phyloP scores from a whole-genome alignment of 129 eudicot genomes.

The Centella asiatica region DNA sequence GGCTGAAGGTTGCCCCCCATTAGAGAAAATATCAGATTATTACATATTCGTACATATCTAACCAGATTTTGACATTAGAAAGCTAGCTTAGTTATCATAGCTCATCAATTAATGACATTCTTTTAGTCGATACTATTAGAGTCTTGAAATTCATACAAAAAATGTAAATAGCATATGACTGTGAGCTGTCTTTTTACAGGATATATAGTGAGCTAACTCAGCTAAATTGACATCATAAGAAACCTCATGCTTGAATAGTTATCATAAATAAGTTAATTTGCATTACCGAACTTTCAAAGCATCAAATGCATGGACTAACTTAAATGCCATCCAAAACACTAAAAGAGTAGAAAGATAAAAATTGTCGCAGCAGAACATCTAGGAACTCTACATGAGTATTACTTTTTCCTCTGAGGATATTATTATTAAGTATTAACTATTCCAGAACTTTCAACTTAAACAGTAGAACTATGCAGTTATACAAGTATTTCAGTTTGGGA shows the following conservation, averaged over 20 bases:
- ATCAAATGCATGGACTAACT: too few species aligned
- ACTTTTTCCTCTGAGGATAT: too few species aligned
- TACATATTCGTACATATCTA: background rate
- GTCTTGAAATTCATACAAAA: background rate
- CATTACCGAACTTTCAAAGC: too few species aligned
- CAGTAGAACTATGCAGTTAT: background rate
- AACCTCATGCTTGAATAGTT: too few species aligned
- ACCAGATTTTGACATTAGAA: background rate
- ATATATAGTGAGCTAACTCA: background rate
- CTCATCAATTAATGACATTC: background rate
- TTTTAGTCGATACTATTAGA: background rate
- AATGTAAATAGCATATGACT: background rate
- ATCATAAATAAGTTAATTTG: too few species aligned
- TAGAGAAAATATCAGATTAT: background rate
- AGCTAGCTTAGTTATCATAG: background rate
- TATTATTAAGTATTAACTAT: too few species aligned
- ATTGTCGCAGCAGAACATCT: background rate
- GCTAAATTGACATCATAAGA: too few species aligned
- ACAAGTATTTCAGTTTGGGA: background rate
- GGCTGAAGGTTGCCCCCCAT: constrained; percentile 36
- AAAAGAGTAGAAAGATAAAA: background rate
- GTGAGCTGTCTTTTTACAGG: background rate
- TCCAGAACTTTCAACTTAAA: too few species aligned
- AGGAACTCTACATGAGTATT: background rate
- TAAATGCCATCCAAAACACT: background rate